phyloP scores from a whole-genome alignment of 805 yeast genomes.

The Yarrowia alimentaria region DNA sequence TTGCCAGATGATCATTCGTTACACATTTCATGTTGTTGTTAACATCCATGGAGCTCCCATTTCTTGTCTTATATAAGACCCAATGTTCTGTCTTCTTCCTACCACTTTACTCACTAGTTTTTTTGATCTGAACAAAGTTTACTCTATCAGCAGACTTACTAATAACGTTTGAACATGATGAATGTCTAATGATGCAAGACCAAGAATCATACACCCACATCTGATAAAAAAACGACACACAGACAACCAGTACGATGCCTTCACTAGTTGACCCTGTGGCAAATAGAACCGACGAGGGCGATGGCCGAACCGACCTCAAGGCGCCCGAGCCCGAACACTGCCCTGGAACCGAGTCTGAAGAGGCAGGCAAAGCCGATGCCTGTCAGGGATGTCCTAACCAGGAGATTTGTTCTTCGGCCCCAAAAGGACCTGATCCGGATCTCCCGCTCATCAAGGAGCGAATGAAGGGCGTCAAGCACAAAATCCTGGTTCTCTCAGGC shows the following conservation, averaged over 20 bases:
- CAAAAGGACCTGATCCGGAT: conserved; percentile 95
- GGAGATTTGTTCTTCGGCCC: conserved; percentile 73
- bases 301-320: conserved; percentile 19
- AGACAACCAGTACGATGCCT: conserved; percentile 8
- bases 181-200: no score
- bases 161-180: no score
- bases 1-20: no score
- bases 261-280: conserved; percentile 24
- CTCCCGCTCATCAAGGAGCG: conserved; percentile 70
- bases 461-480: conserved; percentile 65
- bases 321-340: conserved; percentile 96
- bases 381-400: conserved; percentile 95
- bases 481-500: conserved; percentile 66
- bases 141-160: no score
- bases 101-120: no score
- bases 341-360: conserved; percentile 95
- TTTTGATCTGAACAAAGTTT: no score
- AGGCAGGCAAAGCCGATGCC: conserved; percentile 92
- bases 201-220: neutral
- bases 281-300: conserved; percentile 13
- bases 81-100: no score
- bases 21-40: no score
- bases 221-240: neutral
- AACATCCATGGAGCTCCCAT: no score
- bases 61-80: no score